Base-by-base conservation (phyloP, 1,284 basidiomycete genomes). In the Xanthoconium separans region DNA sequence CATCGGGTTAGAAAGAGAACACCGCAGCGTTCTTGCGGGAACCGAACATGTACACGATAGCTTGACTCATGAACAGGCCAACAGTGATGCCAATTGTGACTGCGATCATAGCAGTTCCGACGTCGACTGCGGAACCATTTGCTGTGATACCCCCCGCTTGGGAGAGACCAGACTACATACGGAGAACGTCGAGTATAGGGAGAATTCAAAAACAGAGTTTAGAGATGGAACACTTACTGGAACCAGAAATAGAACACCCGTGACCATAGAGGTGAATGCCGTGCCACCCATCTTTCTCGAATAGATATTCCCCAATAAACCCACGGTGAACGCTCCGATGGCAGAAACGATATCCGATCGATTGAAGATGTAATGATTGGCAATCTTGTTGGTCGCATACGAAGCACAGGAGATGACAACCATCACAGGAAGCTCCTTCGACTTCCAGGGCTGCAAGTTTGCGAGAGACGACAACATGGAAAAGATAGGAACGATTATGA, bases 11-110 rank as follows among this genome's bases (percentile, higher is more conserved):
- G 77, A 92, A 93, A 11, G 89, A 91, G 71, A 93, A 93, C 22
- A 91, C 81, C 9, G 89, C 89, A 15, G 88, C 88, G 52, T 85
- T 88, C 75, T 93, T 93, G 59, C 87, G 82, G 16, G 82, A 78
- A 10, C 91, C 92, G 62, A 94, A 92, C 63, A 86, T 88, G 67
- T 94, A 94, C 30, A 94, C 90, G 34, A 95, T 71, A 39, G 91
- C 85, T 63, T 91, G 89, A 59, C 89, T 91, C 77, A 89, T 91
- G 74, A 94, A 94, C 41, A 94, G 70, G n/a, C 92, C 91, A 48
- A 93, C 90, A 2, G 91, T 94, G 65, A 95, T 93, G 53, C 92
- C 93, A 60, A 95, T 93, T 2, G 90, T 90, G 45, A 93, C 91
- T 54, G 89, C 83, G 56, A 93, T 90, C 91, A 92, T 91, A 6